Conservation (phyloP, 2,329 filamentous ascomycete species). For the Xylaria sp. region DNA sequence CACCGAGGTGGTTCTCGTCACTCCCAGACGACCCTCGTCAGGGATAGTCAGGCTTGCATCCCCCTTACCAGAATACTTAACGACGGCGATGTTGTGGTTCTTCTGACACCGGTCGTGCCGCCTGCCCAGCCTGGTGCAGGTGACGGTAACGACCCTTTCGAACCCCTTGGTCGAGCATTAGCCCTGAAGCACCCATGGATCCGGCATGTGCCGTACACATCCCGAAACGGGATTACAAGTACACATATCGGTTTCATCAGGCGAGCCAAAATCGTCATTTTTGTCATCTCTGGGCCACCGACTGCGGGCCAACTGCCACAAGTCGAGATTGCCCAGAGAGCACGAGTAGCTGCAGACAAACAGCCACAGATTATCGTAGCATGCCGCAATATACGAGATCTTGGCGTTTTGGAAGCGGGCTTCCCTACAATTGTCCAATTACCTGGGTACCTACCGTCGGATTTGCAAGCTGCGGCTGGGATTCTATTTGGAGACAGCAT, state of each 20-base stretch:
- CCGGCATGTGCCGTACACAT: slow-evolving; percentile 73
- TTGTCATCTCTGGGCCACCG: slow-evolving; percentile 59
- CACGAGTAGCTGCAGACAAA: slow-evolving; percentile 48
- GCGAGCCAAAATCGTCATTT: slow-evolving; percentile 60
- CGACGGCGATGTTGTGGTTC: slow-evolving; percentile 59
- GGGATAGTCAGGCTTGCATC: slow-evolving; percentile 44
- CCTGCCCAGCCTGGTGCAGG: slow-evolving; percentile 46
- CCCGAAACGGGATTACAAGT: slow-evolving; percentile 63
- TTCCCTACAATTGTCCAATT: slow-evolving; percentile 58
- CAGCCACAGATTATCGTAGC: slow-evolving; percentile 56
- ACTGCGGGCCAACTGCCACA: slow-evolving; percentile 54
- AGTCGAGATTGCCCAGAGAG: slow-evolving; percentile 52
- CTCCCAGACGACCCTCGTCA: slow-evolving; percentile 34
- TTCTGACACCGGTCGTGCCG: slow-evolving; percentile 60
- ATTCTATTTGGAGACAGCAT: slow-evolving; percentile 51
- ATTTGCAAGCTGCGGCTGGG: slow-evolving; percentile 54
- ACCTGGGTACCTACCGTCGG: slow-evolving; percentile 49
- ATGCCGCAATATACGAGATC: slow-evolving; percentile 49
- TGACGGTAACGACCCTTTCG: slow-evolving; percentile 67
- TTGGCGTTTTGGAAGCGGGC: slow-evolving; percentile 42
- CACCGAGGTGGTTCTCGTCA: slow-evolving; percentile 35
- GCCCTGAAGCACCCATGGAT: slow-evolving; percentile 62
- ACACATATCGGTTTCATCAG: slow-evolving; percentile 66
- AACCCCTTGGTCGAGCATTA: slow-evolving; percentile 67
- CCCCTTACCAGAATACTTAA: slow-evolving; percentile 50